Conservation (phyloP, 1,284 basidiomycete species). For the Boletus semigastroideus region DNA sequence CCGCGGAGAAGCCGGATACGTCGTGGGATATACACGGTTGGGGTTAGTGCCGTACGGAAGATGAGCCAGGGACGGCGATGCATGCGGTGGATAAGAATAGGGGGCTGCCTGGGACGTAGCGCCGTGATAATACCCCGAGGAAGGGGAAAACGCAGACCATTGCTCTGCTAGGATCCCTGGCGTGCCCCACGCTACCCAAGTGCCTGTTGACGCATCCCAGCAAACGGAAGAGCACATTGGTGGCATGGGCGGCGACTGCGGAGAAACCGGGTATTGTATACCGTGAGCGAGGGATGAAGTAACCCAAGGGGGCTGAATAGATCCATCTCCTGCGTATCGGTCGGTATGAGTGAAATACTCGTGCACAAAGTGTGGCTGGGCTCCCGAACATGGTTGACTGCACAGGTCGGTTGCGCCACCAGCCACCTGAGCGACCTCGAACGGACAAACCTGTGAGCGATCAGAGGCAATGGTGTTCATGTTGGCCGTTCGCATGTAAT, state of each 20-base stretch:
- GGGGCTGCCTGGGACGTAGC: constrained; percentile 20
- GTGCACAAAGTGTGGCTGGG: constrained; percentile 27
- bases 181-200: constrained; percentile 32
- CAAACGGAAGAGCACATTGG: constrained; percentile 30
- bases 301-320: constrained; percentile 31
- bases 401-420: constrained; percentile 32
- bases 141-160: constrained; percentile 29
- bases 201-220: constrained; percentile 32
- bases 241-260: constrained; percentile 30
- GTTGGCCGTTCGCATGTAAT: constrained; percentile 19
- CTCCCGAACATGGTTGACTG: constrained; percentile 17
- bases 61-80: constrained; percentile 23
- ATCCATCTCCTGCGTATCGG: constrained; percentile 20
- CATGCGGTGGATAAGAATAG: constrained; percentile 31
- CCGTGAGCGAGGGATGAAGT: constrained; percentile 28
- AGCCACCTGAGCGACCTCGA: constrained; percentile 21
- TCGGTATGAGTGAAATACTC: constrained; percentile 31
- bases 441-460: constrained; percentile 25
- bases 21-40: constrained; percentile 23
- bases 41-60: constrained; percentile 21
- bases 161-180: constrained; percentile 30
- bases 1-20: constrained; percentile 31
- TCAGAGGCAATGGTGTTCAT: constrained; percentile 25
- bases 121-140: constrained; percentile 32
- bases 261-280: constrained; percentile 30